phyloP scores from a whole-genome alignment of 2,329 filamentous ascomycete species.

The Arthrocladium fulminans region DNA sequence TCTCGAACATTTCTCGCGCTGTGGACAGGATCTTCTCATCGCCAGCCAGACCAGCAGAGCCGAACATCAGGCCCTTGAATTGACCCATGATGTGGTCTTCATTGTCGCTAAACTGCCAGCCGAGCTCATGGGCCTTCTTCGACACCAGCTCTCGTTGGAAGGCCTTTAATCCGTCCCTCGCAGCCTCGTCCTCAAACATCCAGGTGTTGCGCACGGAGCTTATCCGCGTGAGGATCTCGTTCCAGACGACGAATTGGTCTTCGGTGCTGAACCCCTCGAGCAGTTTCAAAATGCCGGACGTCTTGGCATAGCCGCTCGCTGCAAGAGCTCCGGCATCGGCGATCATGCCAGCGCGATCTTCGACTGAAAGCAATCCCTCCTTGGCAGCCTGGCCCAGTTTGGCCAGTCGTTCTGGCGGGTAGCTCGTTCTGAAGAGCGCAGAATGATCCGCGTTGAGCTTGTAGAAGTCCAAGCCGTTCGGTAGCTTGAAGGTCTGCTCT shows the following conservation, averaged over 20 bases:
- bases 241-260: conserved; percentile 88
- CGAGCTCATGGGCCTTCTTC: conserved; percentile 72
- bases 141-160: conserved; percentile 74
- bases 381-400: conserved; percentile 85
- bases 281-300: conserved; percentile 75
- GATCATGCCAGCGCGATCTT: conserved; percentile 91
- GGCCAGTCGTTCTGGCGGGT: conserved; percentile 69
- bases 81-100: conserved; percentile 89
- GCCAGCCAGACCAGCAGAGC: conserved; percentile 68
- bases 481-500: conserved; percentile 67
- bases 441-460: conserved; percentile 95
- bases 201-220: conserved; percentile 73
- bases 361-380: conserved; percentile 67
- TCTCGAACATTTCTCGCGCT: conserved; percentile 81
- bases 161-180: conserved; percentile 64
- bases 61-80: conserved; percentile 88
- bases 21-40: conserved; percentile 70
- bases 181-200: conserved; percentile 71
- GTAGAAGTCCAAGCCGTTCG: conserved; percentile 71
- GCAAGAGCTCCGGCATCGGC: conserved; percentile 85
- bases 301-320: conserved; percentile 85
- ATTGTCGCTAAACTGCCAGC: conserved; percentile 75
- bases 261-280: conserved; percentile 76
- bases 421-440: conserved; percentile 83
- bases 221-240: conserved; percentile 74